Percentiles rank a stretch among this genome's conserved stretches.
Evolutionary conservation across 1,284 basidiomycete genomes (phyloP).

Genomic region (Ustilago tritici): DNA sequence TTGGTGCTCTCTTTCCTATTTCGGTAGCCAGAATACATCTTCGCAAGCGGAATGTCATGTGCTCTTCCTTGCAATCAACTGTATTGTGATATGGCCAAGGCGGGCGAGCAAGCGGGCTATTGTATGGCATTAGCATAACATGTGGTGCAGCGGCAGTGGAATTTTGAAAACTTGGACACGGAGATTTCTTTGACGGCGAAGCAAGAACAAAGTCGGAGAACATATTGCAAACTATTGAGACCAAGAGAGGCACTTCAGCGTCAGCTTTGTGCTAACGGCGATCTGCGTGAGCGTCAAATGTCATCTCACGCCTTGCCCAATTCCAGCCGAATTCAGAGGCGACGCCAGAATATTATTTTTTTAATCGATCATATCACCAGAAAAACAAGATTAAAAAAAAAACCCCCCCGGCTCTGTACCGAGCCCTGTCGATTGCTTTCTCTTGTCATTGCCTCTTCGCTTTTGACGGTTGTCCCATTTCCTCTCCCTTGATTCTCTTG

Average conservation of each 20-base stretch:
- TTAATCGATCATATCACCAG: background rate
- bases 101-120: too few species aligned
- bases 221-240: background rate
- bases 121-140: background rate
- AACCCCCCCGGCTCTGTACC: background rate
- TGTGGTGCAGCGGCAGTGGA: background rate
- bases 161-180: background rate
- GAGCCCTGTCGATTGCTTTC: background rate
- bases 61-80: too few species aligned
- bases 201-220: background rate
- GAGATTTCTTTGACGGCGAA: background rate
- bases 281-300: constrained; percentile 9
- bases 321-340: background rate
- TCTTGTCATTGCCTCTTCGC: background rate
- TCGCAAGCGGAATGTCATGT: background rate
- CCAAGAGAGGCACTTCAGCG: background rate
- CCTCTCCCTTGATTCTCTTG: too few species aligned
- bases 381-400: background rate
- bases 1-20: too few species aligned
- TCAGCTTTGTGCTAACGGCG: background rate
- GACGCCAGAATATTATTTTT: background rate
- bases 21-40: background rate
- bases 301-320: background rate
- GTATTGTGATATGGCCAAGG: too few species aligned
- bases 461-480: background rate